Percentiles rank a stretch among this genome's conserved stretches.
Conservation (phyloP, 805 yeast species). For the Ogataea naganishii region DNA sequence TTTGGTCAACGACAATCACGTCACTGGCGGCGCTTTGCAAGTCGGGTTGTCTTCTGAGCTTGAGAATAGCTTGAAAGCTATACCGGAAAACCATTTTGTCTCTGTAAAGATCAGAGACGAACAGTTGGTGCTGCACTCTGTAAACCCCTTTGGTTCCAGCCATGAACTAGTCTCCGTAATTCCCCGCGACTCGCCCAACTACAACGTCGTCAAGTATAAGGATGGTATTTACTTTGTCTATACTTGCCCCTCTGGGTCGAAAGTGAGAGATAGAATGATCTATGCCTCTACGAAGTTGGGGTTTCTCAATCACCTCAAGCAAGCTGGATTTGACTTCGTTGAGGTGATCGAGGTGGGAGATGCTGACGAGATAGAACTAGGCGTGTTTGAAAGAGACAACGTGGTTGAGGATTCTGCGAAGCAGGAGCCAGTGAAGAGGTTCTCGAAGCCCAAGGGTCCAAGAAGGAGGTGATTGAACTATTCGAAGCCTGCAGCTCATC, state of each 20-base stretch:
- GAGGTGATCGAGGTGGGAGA: slow-evolving; percentile 66
- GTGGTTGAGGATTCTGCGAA: slow-evolving; percentile 7
- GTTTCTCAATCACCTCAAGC: slow-evolving; percentile 41
- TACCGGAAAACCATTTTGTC: slow-evolving; percentile 5
- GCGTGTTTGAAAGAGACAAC: slow-evolving; percentile 27
- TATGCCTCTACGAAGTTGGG: slow-evolving; percentile 77
- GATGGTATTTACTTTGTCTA: slow-evolving; percentile 52
- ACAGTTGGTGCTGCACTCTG: slow-evolving; percentile 12
- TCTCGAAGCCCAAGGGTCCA: slow-evolving; percentile 65
- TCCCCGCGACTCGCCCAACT: slow-evolving; percentile 42
- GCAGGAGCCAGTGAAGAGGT: slow-evolving; percentile 24
- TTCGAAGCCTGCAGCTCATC: no score
- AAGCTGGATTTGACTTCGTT: slow-evolving; percentile 28
- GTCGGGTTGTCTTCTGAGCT: slow-evolving; percentile 6
- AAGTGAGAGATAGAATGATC: slow-evolving; percentile 85
- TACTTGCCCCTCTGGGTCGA: slow-evolving; percentile 85
- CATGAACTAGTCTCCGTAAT: slow-evolving; percentile 25
- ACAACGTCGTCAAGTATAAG: slow-evolving; percentile 41
- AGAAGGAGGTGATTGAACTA: slow-evolving; percentile 32
- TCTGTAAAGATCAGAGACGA: slow-evolving; percentile 7
- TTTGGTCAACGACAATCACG: slow-evolving; percentile 11
- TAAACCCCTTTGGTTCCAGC: slow-evolving; percentile 15
- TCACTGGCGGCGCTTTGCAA: slow-evolving; percentile 7
- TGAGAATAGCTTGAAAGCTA: slow-evolving; percentile 2
- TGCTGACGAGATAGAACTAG: slow-evolving; percentile 53